phyloP scores from a whole-genome alignment of 148 eudicot species.

The Camellia sinensis region DNA sequence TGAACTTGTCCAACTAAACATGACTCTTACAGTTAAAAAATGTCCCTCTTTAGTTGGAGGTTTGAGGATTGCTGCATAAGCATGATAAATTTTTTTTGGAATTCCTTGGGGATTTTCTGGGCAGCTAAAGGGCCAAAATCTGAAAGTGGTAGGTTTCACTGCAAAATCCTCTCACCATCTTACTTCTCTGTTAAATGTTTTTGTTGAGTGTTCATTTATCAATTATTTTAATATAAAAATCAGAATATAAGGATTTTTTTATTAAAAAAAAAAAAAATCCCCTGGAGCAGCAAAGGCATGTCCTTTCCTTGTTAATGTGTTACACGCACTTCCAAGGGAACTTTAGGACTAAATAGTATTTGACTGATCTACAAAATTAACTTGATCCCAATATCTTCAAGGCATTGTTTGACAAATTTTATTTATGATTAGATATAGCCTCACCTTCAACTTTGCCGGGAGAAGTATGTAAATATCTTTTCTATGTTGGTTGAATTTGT shows the following conservation, averaged over 20 bases:
- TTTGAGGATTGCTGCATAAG: not conserved
- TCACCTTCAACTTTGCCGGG: not conserved
- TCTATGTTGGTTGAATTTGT: not conserved
- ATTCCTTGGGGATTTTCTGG: not conserved
- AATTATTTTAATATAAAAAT: not conserved
- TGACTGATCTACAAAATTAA: not conserved
- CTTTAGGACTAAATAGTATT: not conserved
- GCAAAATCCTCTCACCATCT: conserved; percentile 4
- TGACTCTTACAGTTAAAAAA: not conserved
- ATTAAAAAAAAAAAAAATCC: not conserved
- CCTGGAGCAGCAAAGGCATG: not conserved
- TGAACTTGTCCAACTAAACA: not conserved
- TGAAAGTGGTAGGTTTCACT: not conserved
- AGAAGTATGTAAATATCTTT: not conserved
- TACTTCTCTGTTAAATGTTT: not conserved
- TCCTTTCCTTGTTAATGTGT: not conserved
- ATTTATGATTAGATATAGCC: not conserved
- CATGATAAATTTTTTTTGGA: not conserved
- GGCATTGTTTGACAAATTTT: not conserved
- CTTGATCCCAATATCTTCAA: not conserved
- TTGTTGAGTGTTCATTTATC: not conserved
- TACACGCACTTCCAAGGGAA: not conserved
- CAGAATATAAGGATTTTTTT: not conserved
- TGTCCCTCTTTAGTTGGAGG: not conserved
- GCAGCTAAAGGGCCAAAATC: not conserved